These are phyloP conservation scores for Calonectria pseudoturangicola DNA, from an alignment of 2,329 filamentous ascomycete species.

Conservation along the genomic window DNA sequence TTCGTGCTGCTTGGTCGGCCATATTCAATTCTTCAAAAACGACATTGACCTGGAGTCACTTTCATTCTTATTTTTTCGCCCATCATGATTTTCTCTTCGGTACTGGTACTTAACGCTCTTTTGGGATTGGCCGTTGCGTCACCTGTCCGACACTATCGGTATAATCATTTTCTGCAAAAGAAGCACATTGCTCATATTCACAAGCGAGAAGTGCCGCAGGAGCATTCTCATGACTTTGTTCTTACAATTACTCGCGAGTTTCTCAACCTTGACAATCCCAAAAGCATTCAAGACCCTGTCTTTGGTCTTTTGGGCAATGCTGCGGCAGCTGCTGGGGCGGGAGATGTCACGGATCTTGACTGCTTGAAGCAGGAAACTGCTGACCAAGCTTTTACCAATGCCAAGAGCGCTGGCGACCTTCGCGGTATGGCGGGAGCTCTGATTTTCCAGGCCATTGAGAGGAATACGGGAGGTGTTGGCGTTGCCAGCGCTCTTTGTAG, in stretches of 20 bases:
- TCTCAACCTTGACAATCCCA: slow-evolving; percentile 69
- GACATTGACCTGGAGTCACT: neutral
- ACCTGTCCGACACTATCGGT: slow-evolving; percentile 36
- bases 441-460: slow-evolving; percentile 73
- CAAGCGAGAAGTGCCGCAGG: slow-evolving; percentile 71
- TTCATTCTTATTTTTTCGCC: slow-evolving; percentile 10
- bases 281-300: slow-evolving; percentile 71
- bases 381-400: slow-evolving; percentile 77
- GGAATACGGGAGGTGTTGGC: slow-evolving; percentile 64
- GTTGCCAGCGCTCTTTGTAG: slow-evolving; percentile 65
- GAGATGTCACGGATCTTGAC: slow-evolving; percentile 64
- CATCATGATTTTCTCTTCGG: slow-evolving; percentile 45
- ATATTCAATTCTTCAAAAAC: neutral
- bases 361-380: slow-evolving; percentile 70
- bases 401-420: slow-evolving; percentile 71
- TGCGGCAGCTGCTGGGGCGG: slow-evolving; percentile 64
- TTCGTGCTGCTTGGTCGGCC: neutral
- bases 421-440: slow-evolving; percentile 72
- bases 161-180: neutral
- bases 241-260: slow-evolving; percentile 65
- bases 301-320: slow-evolving; percentile 66
- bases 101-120: slow-evolving; percentile 33
- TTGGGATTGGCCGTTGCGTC: slow-evolving; percentile 45
- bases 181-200: slow-evolving; percentile 22
- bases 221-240: slow-evolving; percentile 72